Percentiles rank a stretch among this genome's conserved stretches.
phyloP scores from a whole-genome alignment of 2,329 filamentous ascomycete genomes.

The Calonectria henricotiae region DNA sequence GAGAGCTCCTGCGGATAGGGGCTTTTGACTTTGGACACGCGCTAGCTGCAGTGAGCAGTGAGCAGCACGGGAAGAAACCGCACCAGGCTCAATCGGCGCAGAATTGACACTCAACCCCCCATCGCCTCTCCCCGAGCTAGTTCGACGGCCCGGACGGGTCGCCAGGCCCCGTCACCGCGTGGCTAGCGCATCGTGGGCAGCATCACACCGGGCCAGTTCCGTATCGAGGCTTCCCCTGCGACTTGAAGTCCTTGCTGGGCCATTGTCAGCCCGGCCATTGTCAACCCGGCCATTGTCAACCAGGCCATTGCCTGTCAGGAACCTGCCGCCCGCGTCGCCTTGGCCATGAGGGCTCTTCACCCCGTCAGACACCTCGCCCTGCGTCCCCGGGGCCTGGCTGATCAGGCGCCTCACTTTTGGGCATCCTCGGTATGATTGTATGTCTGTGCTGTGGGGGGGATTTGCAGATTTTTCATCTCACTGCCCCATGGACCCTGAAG shows the following conservation, averaged over 20 bases:
- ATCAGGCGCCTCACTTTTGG: too few relatives aligned
- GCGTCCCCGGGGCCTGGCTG: too few relatives aligned
- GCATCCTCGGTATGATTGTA: too few relatives aligned
- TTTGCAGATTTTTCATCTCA: too few relatives aligned
- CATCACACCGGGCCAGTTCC: neutral
- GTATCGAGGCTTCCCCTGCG: neutral
- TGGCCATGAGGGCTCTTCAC: too few relatives aligned
- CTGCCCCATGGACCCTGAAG: too few relatives aligned
- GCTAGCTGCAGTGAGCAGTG: neutral
- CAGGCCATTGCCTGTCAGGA: too few relatives aligned
- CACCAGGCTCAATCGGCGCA: neutral
- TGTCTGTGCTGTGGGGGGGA: too few relatives aligned
- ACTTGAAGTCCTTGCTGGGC: too few relatives aligned
- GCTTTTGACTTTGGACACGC: conserved; percentile 18
- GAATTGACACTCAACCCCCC: neutral
- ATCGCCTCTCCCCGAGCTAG: neutral
- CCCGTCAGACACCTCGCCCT: too few relatives aligned
- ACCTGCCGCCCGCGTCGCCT: neutral
- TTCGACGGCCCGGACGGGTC: conserved; percentile 11
- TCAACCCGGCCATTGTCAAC: too few relatives aligned
- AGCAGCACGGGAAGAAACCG: conserved; percentile 7
- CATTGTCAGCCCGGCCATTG: too few relatives aligned
- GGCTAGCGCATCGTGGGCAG: neutral
- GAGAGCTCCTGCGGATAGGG: neutral
- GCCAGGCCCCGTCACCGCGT: neutral